phyloP scores from a whole-genome alignment of 169 alveolate genomes.

The Eimeria maxima region DNA sequence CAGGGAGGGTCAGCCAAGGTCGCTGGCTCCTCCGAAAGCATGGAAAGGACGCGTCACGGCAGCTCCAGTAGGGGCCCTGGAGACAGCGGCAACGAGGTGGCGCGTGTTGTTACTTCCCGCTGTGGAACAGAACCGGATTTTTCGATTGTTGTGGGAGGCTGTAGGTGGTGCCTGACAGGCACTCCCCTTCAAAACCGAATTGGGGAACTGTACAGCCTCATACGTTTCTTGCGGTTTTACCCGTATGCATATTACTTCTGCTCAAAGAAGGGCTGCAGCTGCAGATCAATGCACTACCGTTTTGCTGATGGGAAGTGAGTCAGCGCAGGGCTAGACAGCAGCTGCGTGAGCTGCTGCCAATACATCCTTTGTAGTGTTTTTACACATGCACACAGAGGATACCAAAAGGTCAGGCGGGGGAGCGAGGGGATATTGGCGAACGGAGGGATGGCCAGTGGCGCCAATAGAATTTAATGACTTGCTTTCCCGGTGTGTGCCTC shows the following conservation, averaged over 20 bases:
- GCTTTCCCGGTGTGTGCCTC: background rate
- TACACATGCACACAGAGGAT: background rate
- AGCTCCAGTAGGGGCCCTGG: background rate
- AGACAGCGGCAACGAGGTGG: background rate
- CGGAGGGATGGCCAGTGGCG: background rate
- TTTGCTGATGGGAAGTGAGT: slow-evolving; percentile 87
- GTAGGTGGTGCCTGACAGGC: slow-evolving; percentile 98
- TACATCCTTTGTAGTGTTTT: background rate
- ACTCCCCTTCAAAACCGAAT: slow-evolving; percentile 98
- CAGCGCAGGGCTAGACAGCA: background rate
- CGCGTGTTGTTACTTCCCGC: background rate
- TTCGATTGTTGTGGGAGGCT: slow-evolving; percentile 70
- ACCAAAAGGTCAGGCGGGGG: background rate
- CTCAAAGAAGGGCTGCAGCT: slow-evolving; percentile 91
- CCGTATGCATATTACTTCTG: slow-evolving; percentile 96
- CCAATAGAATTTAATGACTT: background rate
- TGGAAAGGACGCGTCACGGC: background rate
- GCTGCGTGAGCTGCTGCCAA: background rate
- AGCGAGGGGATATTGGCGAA: background rate
- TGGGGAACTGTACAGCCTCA: slow-evolving; percentile 97
- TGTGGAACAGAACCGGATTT: background rate
- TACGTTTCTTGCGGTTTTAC: slow-evolving; percentile 95
- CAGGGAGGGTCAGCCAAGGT: slow-evolving; percentile 43
- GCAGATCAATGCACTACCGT: slow-evolving; percentile 89
- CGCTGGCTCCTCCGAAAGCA: slow-evolving; percentile 27